These are phyloP conservation scores for Fusarium mexicanum DNA, from an alignment of 2,329 filamentous ascomycete genomes.

Conservation along the genomic window DNA sequence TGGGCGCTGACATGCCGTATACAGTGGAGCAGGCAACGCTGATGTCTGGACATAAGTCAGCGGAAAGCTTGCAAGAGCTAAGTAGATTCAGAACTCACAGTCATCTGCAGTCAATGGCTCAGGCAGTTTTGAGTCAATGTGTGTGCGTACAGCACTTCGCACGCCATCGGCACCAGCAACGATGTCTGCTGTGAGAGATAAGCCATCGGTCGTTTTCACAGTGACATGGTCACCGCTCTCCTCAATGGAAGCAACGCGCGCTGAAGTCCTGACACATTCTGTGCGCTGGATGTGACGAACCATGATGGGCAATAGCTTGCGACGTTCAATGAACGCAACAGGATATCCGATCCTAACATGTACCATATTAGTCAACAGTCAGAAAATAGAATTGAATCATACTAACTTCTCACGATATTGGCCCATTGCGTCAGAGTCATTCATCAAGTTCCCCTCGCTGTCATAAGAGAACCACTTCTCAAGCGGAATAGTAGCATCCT, in stretches of 20 bases:
- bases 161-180: background rate
- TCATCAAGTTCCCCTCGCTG: background rate
- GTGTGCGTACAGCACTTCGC: background rate
- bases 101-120: background rate
- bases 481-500: background rate
- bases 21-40: background rate
- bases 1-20: background rate
- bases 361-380: background rate
- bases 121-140: background rate
- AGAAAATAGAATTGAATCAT: background rate
- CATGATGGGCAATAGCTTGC: background rate
- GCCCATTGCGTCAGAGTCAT: background rate
- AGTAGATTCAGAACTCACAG: background rate
- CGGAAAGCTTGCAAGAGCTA: fast-evolving
- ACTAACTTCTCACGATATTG: background rate
- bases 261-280: background rate
- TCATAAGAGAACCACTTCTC: constrained; percentile 1
- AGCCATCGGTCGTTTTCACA: background rate
- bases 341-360: background rate
- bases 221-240: background rate
- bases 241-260: background rate
- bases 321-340: background rate
- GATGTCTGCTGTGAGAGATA: background rate
- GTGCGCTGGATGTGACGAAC: background rate
- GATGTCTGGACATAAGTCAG: background rate